Evolutionary conservation across 805 yeast species (phyloP).

Genomic region (Yarrowia sp.): DNA sequence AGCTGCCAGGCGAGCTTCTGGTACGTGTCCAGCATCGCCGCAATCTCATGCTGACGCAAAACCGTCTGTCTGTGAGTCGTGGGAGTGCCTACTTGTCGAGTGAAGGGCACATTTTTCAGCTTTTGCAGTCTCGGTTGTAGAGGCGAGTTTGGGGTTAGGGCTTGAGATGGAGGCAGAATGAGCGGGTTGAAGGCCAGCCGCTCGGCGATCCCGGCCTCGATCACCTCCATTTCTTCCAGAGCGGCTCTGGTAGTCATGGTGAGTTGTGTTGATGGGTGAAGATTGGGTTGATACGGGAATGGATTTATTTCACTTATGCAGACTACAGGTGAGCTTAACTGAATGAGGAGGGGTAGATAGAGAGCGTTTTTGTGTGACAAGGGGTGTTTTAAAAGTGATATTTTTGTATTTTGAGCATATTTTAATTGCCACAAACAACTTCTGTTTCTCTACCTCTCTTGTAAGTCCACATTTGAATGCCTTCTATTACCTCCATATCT

Average conservation of each 20-base stretch:
- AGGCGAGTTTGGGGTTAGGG: conserved; percentile 46
- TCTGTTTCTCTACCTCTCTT: too few relatives aligned
- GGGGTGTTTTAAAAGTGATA: too few relatives aligned
- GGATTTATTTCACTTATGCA: conserved; percentile 9
- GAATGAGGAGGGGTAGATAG: too few relatives aligned
- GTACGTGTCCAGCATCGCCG: conserved; percentile 58
- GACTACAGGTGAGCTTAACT: too few relatives aligned
- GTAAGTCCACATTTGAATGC: too few relatives aligned
- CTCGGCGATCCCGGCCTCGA: conserved; percentile 70
- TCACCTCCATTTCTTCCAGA: conserved; percentile 65
- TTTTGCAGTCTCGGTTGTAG: conserved; percentile 40
- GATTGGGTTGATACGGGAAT: too few relatives aligned
- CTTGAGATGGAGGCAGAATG: conserved; percentile 52
- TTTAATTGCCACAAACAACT: too few relatives aligned
- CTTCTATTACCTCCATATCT: too few relatives aligned
- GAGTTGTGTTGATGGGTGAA: neutral
- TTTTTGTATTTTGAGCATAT: too few relatives aligned
- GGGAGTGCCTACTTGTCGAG: conserved; percentile 49
- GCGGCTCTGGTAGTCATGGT: conserved; percentile 18
- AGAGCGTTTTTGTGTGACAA: too few relatives aligned
- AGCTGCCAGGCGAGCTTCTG: conserved; percentile 45
- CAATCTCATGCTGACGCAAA: conserved; percentile 73
- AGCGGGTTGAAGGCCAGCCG: conserved; percentile 66
- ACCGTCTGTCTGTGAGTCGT: conserved; percentile 60
- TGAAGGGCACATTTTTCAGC: conserved; percentile 22